These are phyloP conservation scores for Scytalidium lignicola DNA, from an alignment of 2,329 filamentous ascomycete genomes.

Conservation along the genomic window DNA sequence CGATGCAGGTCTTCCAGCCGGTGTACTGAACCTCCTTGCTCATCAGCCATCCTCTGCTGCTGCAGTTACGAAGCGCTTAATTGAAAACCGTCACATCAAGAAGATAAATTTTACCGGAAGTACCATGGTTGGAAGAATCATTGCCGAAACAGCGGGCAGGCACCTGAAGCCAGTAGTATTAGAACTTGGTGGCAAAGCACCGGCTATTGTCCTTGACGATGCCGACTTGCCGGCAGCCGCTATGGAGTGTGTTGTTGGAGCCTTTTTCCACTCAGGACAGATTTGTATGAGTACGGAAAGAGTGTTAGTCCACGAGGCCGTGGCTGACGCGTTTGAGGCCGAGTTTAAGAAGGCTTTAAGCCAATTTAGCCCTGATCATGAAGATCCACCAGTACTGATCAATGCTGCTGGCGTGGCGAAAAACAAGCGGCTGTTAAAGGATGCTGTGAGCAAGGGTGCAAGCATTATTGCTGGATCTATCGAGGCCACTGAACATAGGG, in stretches of 20 bases:
- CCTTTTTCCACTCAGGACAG: conserved; percentile 72
- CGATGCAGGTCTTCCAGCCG: conserved; percentile 71
- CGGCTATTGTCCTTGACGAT: conserved; percentile 73
- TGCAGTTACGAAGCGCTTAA: conserved; percentile 60
- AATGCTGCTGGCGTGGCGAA: conserved; percentile 60
- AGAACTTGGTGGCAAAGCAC: conserved; percentile 79
- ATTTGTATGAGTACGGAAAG: conserved; percentile 84
- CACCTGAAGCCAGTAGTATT: conserved; percentile 74
- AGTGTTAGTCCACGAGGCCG: conserved; percentile 52
- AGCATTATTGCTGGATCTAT: conserved; percentile 37
- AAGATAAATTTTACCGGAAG: conserved; percentile 87
- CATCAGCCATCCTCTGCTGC: conserved; percentile 61
- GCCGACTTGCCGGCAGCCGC: conserved; percentile 72
- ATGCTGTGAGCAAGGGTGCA: conserved; percentile 65
- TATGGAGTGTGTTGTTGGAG: conserved; percentile 59
- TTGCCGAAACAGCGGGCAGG: conserved; percentile 65
- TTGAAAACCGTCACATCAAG: conserved; percentile 61
- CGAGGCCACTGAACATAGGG: conserved; percentile 18
- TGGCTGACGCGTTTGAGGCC: conserved; percentile 41
- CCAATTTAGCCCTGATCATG: conserved; percentile 45
- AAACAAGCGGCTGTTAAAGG: conserved; percentile 60
- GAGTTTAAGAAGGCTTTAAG: conserved; percentile 29
- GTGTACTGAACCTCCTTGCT: conserved; percentile 69
- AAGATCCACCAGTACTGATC: conserved; percentile 60
- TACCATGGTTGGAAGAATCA: conserved; percentile 67